Evolutionary conservation across 805 yeast genomes (phyloP), one percentile per base, ranked within the genome.

Genomic region (Priceomyces medius): DNA sequence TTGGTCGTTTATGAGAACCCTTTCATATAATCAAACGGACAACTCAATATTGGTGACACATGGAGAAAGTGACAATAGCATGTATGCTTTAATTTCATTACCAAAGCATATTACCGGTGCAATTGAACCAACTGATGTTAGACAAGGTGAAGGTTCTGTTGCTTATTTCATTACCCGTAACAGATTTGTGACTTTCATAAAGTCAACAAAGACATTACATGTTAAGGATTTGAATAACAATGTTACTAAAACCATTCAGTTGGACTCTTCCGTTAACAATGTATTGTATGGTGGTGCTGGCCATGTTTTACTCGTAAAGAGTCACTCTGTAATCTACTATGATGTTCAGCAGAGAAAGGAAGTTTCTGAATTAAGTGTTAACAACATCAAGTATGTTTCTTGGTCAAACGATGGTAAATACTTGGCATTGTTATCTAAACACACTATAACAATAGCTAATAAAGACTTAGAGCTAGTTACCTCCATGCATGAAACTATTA

Each of bases 141-240:
- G 85, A 45, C 81, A 79, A 55, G 97, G 96, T 39, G 79, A 80
- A 41, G 97, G 93, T 28, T 80, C 79, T 55, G 81, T 80, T 63
- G 99, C 98, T 12, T 74, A 85, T 46, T 93, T 93, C 63, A 88
- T 95, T 53, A 89, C 97, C 10, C 85, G 99, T 63, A 93, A 93
- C 69, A 77, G 99, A 66, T 93, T 88, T 65, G 95, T 87, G 42
- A 87, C 86, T 23, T 87, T 85, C 61, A 70, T 79, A 42, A 83
- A 81, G 57, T 55, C 79, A 9, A 59, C 80, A 12, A 81, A 81
- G 53, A 68, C 79, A n/a, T 74, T 93, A 51, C 87, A 85, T 51
- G 84, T 93, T 40, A 85, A 85, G 63, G 97, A 90, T 60, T 73
- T 90, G 59, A 81, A 77, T 51, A 88, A 90, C 65, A 73, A 85